phyloP scores from a whole-genome alignment of 495 filamentous ascomycete genomes.

The Neurospora tetrasperma region DNA sequence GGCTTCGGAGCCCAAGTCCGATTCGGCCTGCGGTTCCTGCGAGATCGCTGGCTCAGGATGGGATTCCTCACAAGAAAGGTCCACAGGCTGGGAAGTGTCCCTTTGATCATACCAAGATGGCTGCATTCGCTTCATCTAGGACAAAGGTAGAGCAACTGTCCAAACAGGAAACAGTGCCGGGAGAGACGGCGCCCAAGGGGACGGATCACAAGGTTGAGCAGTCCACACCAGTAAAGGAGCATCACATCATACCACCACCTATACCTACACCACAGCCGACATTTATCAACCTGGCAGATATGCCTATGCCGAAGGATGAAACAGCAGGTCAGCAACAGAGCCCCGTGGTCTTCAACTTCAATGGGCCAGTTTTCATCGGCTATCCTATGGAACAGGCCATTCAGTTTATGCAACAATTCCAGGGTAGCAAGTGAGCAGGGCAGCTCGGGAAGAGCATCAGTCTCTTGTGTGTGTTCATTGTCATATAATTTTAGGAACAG shows the following conservation, averaged over 20 bases:
- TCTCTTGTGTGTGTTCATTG: background rate
- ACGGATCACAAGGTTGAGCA: conserved; percentile 12
- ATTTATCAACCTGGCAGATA: conserved; percentile 28
- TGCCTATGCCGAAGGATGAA: conserved; percentile 13
- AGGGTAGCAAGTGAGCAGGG: conserved; percentile 5
- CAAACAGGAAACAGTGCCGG: conserved; percentile 4
- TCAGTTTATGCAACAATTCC: conserved; percentile 52
- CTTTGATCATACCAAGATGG: conserved; percentile 35
- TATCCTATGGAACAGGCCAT: conserved; percentile 74
- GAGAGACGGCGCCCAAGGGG: background rate
- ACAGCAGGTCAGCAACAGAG: conserved; percentile 22
- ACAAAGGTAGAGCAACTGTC: conserved; percentile 16
- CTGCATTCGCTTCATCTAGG: conserved; percentile 6
- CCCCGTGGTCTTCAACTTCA: conserved; percentile 59
- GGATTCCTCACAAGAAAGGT: conserved; percentile 12
- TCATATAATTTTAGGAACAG: background rate
- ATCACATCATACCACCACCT: background rate
- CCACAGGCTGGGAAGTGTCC: conserved; percentile 30
- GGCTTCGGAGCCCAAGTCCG: background rate
- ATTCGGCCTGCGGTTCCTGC: background rate
- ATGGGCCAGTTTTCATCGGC: conserved; percentile 81
- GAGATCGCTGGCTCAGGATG: background rate
- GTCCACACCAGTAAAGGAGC: conserved; percentile 12
- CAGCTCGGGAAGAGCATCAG: background rate
- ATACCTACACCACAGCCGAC: conserved; percentile 22